A percentile compares a stretch with the other conserved stretches of the same genome.
Evolutionary conservation across 345 rosid genomes (phyloP).

Genomic region (Bruguiera sexangula): DNA sequence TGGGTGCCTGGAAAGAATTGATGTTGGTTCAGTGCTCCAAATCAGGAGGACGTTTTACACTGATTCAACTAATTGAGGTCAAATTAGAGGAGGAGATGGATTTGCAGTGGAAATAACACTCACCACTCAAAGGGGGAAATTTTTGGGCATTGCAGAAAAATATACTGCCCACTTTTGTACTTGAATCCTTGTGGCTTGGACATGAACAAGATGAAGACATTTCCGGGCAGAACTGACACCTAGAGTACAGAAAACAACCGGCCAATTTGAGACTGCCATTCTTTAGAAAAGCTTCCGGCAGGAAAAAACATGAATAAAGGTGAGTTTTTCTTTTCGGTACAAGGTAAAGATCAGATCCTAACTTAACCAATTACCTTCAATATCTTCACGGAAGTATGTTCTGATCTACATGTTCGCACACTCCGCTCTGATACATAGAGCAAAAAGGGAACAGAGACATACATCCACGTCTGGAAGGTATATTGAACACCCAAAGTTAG

Average conservation of each 20-base stretch:
- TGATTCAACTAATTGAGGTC: too few relatives aligned
- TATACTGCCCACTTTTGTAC: constrained; percentile 93
- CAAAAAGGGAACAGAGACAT: constrained; percentile 66
- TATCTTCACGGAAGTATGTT: constrained; percentile 64
- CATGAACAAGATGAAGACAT: constrained; percentile 75
- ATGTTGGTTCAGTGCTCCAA: background rate
- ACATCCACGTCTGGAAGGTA: constrained; percentile 89
- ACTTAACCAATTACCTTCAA: constrained; percentile 45
- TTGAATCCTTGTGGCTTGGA: constrained; percentile 90
- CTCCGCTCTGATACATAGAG: constrained; percentile 75
- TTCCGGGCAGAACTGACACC: constrained; percentile 86
- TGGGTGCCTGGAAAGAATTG: constrained; percentile 65
- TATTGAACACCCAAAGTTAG: constrained; percentile 4
- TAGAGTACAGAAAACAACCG: constrained; percentile 15
- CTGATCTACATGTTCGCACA: constrained; percentile 72
- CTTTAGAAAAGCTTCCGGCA: background rate
- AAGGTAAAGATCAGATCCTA: too few relatives aligned
- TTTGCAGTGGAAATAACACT: constrained; percentile 10
- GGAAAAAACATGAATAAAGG: too few relatives aligned
- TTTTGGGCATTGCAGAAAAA: constrained; percentile 77
- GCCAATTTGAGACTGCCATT: constrained; percentile 2
- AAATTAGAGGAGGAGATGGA: background rate
- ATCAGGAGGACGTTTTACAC: too few relatives aligned
- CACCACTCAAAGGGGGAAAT: constrained; percentile 91
- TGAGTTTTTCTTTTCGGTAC: too few relatives aligned